Evolutionary conservation across 768 basidiomycete species (phyloP).

Genomic region (Kwoniella newhampshirensis): DNA sequence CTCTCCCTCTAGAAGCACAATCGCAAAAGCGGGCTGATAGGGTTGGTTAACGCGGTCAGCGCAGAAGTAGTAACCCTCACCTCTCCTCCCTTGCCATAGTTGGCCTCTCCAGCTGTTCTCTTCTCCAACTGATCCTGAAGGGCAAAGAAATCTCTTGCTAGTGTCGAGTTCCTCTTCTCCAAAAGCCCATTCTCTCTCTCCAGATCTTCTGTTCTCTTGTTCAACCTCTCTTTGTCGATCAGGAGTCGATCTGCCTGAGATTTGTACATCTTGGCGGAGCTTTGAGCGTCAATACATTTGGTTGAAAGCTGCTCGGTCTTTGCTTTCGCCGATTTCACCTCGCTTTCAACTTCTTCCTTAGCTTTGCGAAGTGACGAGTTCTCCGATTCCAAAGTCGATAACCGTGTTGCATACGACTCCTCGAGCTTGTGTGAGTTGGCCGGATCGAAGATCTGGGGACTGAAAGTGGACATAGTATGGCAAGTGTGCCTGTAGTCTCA

Average conservation of each 20-base stretch:
- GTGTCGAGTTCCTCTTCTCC: neutral
- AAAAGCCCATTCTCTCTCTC: neutral
- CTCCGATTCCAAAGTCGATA: too few species aligned
- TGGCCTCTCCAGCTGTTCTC: neutral
- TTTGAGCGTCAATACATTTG: too few species aligned
- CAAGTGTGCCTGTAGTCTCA: too few species aligned
- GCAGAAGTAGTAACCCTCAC: neutral
- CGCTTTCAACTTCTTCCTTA: too few species aligned
- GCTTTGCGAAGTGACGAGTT: too few species aligned
- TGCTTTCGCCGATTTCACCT: too few species aligned
- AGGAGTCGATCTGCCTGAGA: neutral
- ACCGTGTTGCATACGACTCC: too few species aligned
- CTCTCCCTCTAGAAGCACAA: conserved; percentile 23
- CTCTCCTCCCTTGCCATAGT: neutral
- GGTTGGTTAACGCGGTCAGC: neutral
- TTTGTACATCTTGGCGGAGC: neutral
- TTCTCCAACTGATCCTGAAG: conserved; percentile 4
- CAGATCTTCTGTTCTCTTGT: neutral
- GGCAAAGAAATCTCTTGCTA: neutral
- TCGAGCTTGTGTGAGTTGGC: too few species aligned
- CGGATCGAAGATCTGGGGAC: too few species aligned
- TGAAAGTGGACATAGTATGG: too few species aligned
- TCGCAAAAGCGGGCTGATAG: conserved; percentile 11
- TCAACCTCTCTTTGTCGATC: neutral
- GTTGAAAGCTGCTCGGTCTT: too few species aligned